Evolutionary conservation across 1,284 basidiomycete genomes (phyloP).

Genomic region (Neonothopanus nambi): DNA sequence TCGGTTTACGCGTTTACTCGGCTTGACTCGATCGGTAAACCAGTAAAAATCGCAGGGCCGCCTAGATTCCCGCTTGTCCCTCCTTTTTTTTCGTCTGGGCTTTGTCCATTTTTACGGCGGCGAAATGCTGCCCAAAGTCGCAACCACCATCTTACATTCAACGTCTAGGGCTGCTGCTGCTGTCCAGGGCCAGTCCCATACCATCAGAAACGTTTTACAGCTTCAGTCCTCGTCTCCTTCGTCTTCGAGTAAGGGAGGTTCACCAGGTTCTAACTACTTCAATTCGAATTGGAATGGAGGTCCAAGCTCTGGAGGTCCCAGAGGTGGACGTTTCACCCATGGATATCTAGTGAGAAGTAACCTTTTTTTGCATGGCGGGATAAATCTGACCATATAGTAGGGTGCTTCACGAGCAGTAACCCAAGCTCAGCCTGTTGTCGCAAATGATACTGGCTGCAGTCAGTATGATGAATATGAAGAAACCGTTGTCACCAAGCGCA

Average conservation of each 20-base stretch:
- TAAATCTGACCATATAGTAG: conserved; percentile 36
- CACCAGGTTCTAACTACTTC: conserved; percentile 6
- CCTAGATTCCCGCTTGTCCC: too few relatives aligned
- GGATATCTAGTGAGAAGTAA: conserved; percentile 50
- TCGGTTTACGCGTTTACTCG: too few relatives aligned
- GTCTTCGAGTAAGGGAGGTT: conserved; percentile 29
- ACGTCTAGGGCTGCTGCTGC: conserved; percentile 73
- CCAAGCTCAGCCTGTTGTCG: conserved; percentile 61
- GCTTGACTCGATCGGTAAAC: too few relatives aligned
- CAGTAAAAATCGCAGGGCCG: too few relatives aligned
- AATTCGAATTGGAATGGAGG: conserved; percentile 39
- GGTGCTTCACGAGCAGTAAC: conserved; percentile 66
- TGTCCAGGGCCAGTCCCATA: conserved; percentile 68
- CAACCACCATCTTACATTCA: conserved; percentile 70
- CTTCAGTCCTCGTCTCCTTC: conserved; percentile 46
- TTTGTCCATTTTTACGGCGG: conserved; percentile 1
- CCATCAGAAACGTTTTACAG: conserved; percentile 74
- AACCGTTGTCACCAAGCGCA: conserved; percentile 25
- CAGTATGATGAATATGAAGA: conserved; percentile 65
- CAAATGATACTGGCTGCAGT: conserved; percentile 45
- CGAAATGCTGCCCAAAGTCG: conserved; percentile 77
- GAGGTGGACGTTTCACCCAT: conserved; percentile 67
- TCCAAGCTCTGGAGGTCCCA: conserved; percentile 55
- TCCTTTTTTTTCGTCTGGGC: too few relatives aligned
- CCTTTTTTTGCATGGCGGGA: conserved; percentile 1